phyloP scores from a whole-genome alignment of 1,284 basidiomycete species.

The Porphyrellus sp. region DNA sequence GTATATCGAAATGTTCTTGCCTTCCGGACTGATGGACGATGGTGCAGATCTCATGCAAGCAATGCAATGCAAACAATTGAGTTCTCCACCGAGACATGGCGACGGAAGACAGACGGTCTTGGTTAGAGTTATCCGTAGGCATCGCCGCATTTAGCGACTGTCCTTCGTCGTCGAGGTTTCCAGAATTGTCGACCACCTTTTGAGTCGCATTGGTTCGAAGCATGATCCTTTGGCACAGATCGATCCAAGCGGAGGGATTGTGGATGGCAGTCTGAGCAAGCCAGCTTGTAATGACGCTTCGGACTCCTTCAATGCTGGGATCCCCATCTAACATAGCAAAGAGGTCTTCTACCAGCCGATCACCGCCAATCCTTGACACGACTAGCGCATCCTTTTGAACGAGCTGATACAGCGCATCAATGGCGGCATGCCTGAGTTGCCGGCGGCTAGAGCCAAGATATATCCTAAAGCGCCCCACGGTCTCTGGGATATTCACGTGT shows the following conservation, averaged over 20 bases:
- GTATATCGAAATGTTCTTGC: constrained; percentile 79
- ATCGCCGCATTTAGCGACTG: constrained; percentile 76
- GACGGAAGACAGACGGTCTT: constrained; percentile 38
- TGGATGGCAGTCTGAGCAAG: constrained; percentile 89
- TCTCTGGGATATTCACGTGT: constrained; percentile 73
- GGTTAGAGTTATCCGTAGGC: constrained; percentile 23
- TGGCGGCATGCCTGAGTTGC: constrained; percentile 89
- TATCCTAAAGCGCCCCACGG: constrained; percentile 72
- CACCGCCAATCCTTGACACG: constrained; percentile 93
- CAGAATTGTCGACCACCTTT: constrained; percentile 61
- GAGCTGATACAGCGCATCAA: constrained; percentile 94
- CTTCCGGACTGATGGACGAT: constrained; percentile 73
- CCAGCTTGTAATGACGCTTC: constrained; percentile 94
- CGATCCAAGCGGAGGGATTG: constrained; percentile 97
- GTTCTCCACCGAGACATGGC: constrained; percentile 91
- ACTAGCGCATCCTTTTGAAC: constrained; percentile 92
- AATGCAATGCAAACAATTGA: constrained; percentile 91
- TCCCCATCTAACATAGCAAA: constrained; percentile 95
- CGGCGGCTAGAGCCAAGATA: constrained; percentile 78
- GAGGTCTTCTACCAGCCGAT: constrained; percentile 89
- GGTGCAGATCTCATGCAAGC: constrained; percentile 86
- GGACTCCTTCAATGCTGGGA: constrained; percentile 90
- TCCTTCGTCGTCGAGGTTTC: constrained; percentile 87
- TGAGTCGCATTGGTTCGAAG: constrained; percentile 80
- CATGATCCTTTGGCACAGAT: constrained; percentile 97